These are phyloP conservation scores for Ophiobolus disseminans DNA, from an alignment of 2,329 filamentous ascomycete genomes.

Conservation along the genomic window DNA sequence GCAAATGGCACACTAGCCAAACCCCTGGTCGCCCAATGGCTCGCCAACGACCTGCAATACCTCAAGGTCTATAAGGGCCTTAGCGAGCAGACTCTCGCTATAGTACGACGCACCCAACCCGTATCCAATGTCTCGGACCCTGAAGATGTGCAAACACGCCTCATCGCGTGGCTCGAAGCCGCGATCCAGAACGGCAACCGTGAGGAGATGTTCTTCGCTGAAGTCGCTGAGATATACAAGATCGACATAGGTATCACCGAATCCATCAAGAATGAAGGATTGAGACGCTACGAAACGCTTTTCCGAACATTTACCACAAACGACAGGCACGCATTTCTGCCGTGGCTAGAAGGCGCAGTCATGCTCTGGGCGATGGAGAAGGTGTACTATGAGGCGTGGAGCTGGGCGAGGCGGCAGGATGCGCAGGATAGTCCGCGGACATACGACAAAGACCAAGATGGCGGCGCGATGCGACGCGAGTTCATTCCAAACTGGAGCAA, in stretches of 20 bases:
- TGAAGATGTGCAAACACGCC: slow-evolving; percentile 26
- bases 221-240: slow-evolving; percentile 38
- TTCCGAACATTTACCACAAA: slow-evolving; percentile 22
- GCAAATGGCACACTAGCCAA: slow-evolving; percentile 42
- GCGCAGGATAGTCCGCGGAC: slow-evolving; percentile 23
- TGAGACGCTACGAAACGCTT: slow-evolving; percentile 39
- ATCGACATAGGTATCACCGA: slow-evolving; percentile 27
- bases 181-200: slow-evolving; percentile 42
- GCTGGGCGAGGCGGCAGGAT: slow-evolving; percentile 38
- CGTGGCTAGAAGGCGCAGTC: slow-evolving; percentile 44
- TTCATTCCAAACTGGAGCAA: slow-evolving; percentile 76
- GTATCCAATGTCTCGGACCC: slow-evolving; percentile 20
- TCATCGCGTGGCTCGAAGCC: slow-evolving; percentile 41
- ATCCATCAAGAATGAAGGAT: slow-evolving; percentile 31
- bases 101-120: slow-evolving; percentile 18
- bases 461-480: slow-evolving; percentile 67
- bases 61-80: slow-evolving; percentile 38
- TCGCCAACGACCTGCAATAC: slow-evolving; percentile 45
- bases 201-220: slow-evolving; percentile 40
- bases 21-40: slow-evolving; percentile 40
- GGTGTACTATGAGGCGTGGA: slow-evolving; percentile 45
- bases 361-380: slow-evolving; percentile 46
- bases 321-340: slow-evolving; percentile 24
- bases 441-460: slow-evolving; percentile 63
- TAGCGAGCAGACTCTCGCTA: slow-evolving; percentile 7